Evolutionary conservation across 768 basidiomycete genomes (phyloP).

Genomic region (Pisolithus tinctorius): DNA sequence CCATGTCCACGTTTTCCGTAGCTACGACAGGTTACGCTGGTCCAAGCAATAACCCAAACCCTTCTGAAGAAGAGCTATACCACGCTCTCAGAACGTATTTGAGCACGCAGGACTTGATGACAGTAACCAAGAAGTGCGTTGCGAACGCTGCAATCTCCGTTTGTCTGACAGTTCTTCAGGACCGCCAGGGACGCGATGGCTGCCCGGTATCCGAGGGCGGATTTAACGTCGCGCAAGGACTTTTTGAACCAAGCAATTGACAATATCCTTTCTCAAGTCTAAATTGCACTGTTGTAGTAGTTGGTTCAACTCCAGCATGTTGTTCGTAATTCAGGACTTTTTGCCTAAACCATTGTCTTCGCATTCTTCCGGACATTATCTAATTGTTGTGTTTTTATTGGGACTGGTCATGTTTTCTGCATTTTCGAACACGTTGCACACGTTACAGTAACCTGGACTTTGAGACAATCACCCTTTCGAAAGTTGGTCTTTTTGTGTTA

Average conservation of each 20-base stretch:
- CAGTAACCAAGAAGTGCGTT: constrained; percentile 62
- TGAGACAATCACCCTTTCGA: no score
- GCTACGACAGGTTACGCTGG: constrained; percentile 49
- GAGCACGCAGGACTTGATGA: constrained; percentile 64
- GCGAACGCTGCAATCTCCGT: neutral
- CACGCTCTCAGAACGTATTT: constrained; percentile 49
- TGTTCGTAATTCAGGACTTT: no score
- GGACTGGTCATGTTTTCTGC: no score
- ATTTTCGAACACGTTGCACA: no score
- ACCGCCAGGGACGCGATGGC: constrained; percentile 60
- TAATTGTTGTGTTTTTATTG: no score
- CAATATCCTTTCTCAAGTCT: constrained; percentile 51
- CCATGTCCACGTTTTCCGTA: constrained; percentile 55
- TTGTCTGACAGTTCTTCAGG: constrained; percentile 23
- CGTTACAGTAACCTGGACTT: no score
- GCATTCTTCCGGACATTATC: no score
- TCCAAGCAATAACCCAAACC: constrained; percentile 47
- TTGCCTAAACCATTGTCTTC: no score
- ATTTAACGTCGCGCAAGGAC: constrained; percentile 47
- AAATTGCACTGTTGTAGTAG: constrained; percentile 9
- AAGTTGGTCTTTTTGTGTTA: no score
- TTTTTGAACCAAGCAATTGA: constrained; percentile 69
- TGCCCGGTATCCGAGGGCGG: constrained; percentile 60
- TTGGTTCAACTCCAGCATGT: neutral
- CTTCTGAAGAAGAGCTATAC: constrained; percentile 56